Conservation (phyloP, 257 asterid genomes). For the Thymus quinquecostatus region DNA sequence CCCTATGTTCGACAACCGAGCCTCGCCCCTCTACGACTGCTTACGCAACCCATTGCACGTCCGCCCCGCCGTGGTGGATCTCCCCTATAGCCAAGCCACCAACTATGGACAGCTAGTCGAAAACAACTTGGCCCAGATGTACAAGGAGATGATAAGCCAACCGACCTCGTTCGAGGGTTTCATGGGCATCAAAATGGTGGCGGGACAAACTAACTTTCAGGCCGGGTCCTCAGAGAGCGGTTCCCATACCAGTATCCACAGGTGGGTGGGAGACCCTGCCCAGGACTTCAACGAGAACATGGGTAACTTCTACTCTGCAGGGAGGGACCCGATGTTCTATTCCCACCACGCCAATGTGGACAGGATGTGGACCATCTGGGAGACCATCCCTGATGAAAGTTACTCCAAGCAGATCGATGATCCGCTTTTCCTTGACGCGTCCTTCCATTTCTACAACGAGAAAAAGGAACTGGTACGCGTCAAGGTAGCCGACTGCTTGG, state of each 20-base stretch:
- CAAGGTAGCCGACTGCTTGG: constrained; percentile 39
- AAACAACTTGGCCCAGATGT: constrained; percentile 42
- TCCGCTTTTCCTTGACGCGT: constrained; percentile 43
- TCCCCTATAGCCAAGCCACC: too few species aligned
- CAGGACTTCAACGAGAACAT: constrained; percentile 45
- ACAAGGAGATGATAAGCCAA: constrained; percentile 48
- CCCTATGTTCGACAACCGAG: not conserved
- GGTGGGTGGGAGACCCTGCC: constrained; percentile 48
- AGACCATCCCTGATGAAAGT: constrained; percentile 28
- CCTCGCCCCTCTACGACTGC: not conserved
- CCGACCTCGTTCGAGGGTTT: constrained; percentile 41
- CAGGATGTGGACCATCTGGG: constrained; percentile 71
- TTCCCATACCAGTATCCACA: constrained; percentile 50
- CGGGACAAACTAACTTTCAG: too few species aligned
- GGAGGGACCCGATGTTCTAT: constrained; percentile 58
- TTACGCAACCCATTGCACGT: constrained; percentile 4
- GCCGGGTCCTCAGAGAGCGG: constrained; percentile 53
- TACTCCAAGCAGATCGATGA: constrained; percentile 39
- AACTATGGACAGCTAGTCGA: constrained; percentile 31
- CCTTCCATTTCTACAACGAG: constrained; percentile 63
- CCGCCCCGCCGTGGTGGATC: constrained; percentile 34
- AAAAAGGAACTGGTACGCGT: constrained; percentile 46
- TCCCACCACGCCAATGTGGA: constrained; percentile 69
- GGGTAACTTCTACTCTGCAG: constrained; percentile 75
- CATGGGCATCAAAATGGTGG: constrained; percentile 35